Percentiles rank a stretch among this genome's conserved stretches.
Conservation (phyloP, 352 stramenopile species). For the Phytopythium sindhum region DNA sequence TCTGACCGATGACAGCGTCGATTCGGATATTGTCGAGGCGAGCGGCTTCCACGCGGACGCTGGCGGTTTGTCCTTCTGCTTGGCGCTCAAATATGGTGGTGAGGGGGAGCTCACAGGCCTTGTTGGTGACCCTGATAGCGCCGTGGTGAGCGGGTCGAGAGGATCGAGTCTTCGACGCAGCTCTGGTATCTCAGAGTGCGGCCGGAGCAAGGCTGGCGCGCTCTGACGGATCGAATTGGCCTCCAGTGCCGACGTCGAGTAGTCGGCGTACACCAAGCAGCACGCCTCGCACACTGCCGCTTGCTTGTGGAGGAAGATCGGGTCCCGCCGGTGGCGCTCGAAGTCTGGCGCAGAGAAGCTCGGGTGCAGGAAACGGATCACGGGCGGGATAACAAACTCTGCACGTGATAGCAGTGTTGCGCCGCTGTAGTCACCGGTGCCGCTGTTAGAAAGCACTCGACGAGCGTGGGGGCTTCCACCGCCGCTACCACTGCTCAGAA, state of each 20-base stretch:
- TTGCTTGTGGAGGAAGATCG: slow-evolving; percentile 94
- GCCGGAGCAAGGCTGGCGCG: slow-evolving; percentile 63
- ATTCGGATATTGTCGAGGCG: not conserved
- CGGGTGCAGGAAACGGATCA: slow-evolving; percentile 91
- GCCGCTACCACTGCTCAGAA: not conserved
- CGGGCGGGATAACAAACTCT: slow-evolving; percentile 86
- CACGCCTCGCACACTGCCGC: slow-evolving; percentile 90
- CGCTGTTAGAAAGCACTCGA: not conserved
- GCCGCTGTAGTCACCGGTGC: not conserved
- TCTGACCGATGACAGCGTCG: not conserved
- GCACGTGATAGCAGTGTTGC: slow-evolving; percentile 3
- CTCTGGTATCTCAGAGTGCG: slow-evolving; percentile 48
- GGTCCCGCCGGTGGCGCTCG: slow-evolving; percentile 85
- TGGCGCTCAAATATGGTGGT: slow-evolving; percentile 3
- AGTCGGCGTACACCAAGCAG: slow-evolving; percentile 93
- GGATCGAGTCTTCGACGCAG: slow-evolving; percentile 33
- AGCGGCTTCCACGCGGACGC: slow-evolving; percentile 63
- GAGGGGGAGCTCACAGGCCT: slow-evolving; percentile 1
- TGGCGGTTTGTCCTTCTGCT: slow-evolving; percentile 33
- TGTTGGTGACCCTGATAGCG: not conserved
- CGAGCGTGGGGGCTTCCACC: not conserved
- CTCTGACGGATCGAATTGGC: slow-evolving; percentile 61
- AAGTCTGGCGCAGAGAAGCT: slow-evolving; percentile 84
- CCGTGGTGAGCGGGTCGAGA: slow-evolving; percentile 29
- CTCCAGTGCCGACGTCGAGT: slow-evolving; percentile 67